Conservation (phyloP, 257 asterid species). For the Solanum verrucosum region DNA sequence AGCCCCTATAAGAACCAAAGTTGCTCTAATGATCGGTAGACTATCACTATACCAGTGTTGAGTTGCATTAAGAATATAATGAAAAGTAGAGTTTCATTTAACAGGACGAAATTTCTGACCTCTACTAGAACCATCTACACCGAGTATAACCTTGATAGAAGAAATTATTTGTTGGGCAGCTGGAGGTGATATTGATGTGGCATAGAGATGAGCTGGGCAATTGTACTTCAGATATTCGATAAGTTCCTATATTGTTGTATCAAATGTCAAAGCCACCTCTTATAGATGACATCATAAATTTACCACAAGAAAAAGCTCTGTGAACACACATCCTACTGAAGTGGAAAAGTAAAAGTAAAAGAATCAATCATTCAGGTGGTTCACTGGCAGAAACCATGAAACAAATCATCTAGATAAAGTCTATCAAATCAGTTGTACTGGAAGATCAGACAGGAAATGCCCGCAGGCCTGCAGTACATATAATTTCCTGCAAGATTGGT, state of each 20-base stretch:
- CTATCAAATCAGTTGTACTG: background rate
- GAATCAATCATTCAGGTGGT: background rate
- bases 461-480: background rate
- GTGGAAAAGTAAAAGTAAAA: background rate
- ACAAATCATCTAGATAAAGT: background rate
- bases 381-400: background rate
- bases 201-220: constrained; percentile 97
- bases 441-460: background rate
- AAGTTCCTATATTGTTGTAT: constrained; percentile 49
- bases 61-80: background rate
- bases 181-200: constrained; percentile 97
- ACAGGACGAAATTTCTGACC: constrained; percentile 30
- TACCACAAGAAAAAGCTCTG: background rate
- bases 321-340: background rate
- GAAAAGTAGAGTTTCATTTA: background rate
- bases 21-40: background rate
- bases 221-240: constrained; percentile 66
- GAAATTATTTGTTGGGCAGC: constrained; percentile 93
- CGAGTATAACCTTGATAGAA: constrained; percentile 77
- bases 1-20: constrained; percentile 52
- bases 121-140: constrained; percentile 95
- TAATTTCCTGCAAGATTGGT: background rate
- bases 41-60: background rate
- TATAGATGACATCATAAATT: background rate
- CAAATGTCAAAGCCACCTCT: background rate